phyloP scores from a whole-genome alignment of 2,329 filamentous ascomycete species.

The Penicillium sp. region DNA sequence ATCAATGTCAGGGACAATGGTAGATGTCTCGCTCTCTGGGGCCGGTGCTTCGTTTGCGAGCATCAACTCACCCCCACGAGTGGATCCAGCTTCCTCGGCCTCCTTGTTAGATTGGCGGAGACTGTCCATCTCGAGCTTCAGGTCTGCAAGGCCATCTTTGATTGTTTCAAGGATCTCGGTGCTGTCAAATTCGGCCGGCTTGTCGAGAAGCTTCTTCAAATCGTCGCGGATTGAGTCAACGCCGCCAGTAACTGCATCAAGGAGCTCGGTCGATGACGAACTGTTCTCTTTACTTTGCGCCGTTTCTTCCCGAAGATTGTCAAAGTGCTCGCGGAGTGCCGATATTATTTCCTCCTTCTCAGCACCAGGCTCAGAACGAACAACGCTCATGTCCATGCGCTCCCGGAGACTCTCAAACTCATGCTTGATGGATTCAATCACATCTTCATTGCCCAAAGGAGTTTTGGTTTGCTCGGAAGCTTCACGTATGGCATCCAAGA shows the following conservation, averaged over 20 bases:
- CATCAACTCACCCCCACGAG: constrained; percentile 58
- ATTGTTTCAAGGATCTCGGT: constrained; percentile 89
- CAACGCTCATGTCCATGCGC: constrained; percentile 33
- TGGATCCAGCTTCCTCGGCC: constrained; percentile 53
- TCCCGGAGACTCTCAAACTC: constrained; percentile 65
- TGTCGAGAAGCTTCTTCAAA: constrained; percentile 72
- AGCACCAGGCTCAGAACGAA: constrained; percentile 42
- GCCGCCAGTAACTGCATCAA: constrained; percentile 66
- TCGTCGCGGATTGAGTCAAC: constrained; percentile 76
- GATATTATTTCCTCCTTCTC: constrained; percentile 71
- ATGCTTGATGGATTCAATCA: constrained; percentile 54
- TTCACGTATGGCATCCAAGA: constrained; percentile 62
- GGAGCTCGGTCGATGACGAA: constrained; percentile 55
- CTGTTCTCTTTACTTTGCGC: constrained; percentile 58
- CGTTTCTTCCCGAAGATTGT: constrained; percentile 53
- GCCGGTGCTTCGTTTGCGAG: constrained; percentile 57
- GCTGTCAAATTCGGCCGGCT: constrained; percentile 78
- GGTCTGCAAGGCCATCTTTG: constrained; percentile 74
- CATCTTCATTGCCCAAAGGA: constrained; percentile 29
- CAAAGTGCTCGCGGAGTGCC: constrained; percentile 58
- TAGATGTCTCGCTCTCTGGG: constrained; percentile 44
- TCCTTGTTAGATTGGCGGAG: constrained; percentile 62
- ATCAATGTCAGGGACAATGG: constrained; percentile 66
- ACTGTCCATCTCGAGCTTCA: constrained; percentile 76
- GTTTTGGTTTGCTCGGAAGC: constrained; percentile 41